Evolutionary conservation across 768 basidiomycete genomes (phyloP), one percentile per base, ranked within the genome.

Genomic region (Russula ochroleuca): DNA sequence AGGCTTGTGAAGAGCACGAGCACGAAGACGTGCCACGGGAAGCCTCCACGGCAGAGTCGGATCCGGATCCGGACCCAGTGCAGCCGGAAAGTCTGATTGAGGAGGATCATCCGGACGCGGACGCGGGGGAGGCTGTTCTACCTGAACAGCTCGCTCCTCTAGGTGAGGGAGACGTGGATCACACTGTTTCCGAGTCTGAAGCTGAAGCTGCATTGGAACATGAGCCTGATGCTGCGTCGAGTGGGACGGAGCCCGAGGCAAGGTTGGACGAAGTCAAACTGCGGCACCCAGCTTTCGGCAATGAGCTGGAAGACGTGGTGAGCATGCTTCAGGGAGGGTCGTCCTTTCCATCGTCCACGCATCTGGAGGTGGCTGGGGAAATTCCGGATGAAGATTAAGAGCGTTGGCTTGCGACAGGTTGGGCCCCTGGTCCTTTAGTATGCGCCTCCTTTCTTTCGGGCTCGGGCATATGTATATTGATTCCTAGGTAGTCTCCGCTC

Each of bases 241-340:
- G 63, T 52, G 62, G 50, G 38, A 61, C 62, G 41, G 67, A 61
- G 51, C 68, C 65, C 25, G 69, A 67, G 47, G 58, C 67, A 50
- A 68, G 65, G 28, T 53, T 67, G 56, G 69, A 70, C 53, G 68
- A 69, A 25, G 65, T 69, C 14, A 72, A 66, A 21, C 67, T 54
- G 23, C 67, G 60, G 38, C 52, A 49, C 25, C 51, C 69, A 15
- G 5, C 57, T 4, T 45, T 38, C 11, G 78, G 72, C 17, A 72
- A 76, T 59, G 83, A 86, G 35, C 76, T 86, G 35, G 88, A 84
- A 72, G 82, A 83, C 60, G 83, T 89, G 57, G 83, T 90, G 64
- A 83, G 80, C 68, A 78, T 88, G 68, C 82, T 90, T 14, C 85
- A 90, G 74, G 70, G 43, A 37, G 43, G 78, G 1, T 69, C 74